These are phyloP conservation scores for Acacia concinna DNA, from an alignment of 331 rosid species.

Conservation along the genomic window DNA sequence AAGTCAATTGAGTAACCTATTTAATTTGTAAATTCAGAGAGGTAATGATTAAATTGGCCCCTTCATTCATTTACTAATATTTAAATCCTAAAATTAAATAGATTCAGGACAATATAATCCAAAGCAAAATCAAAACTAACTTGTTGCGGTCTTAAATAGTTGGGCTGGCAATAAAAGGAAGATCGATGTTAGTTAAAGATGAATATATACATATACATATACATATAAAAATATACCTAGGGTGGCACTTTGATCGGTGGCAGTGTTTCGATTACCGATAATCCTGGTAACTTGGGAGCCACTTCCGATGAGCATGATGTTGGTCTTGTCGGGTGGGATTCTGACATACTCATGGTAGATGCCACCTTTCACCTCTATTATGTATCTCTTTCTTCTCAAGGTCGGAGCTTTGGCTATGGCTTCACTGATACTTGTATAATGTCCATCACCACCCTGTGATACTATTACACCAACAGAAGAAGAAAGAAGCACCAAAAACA, in stretches of 20 bases:
- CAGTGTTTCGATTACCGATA: neutral
- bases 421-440: neutral
- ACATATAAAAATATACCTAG: too few relatives aligned
- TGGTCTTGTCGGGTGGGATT: neutral
- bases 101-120: neutral
- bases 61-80: too few relatives aligned
- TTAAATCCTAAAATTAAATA: too few relatives aligned
- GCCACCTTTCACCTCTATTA: neutral
- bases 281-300: neutral
- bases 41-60: too few relatives aligned
- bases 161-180: neutral
- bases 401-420: neutral
- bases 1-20: neutral
- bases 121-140: too few relatives aligned
- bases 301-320: neutral
- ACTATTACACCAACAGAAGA: neutral
- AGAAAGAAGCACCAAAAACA: neutral
- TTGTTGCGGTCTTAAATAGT: neutral
- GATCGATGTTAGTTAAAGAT: neutral
- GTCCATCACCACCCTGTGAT: neutral
- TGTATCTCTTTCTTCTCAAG: neutral
- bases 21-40: neutral
- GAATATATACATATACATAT: neutral
- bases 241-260: slow-evolving; percentile 3
- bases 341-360: neutral